Conservation (phyloP, 2,329 filamentous ascomycete genomes). For the Leptographium lundbergii region DNA sequence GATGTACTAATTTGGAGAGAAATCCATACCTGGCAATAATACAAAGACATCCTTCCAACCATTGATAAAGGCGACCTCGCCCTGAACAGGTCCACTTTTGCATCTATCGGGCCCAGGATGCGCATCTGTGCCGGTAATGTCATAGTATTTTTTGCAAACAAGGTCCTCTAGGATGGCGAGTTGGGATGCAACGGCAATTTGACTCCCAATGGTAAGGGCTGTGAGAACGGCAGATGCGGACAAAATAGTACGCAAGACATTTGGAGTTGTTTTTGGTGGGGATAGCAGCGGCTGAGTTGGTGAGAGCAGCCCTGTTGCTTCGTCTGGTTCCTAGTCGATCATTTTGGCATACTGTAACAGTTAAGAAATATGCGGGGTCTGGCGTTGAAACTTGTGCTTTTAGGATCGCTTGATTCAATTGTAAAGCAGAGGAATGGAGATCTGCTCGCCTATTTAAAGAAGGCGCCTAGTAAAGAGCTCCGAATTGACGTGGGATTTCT, state of each 20-base stretch:
- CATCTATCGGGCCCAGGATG: background rate
- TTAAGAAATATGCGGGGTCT: too few relatives aligned
- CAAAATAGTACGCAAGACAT: background rate
- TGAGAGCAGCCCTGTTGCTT: background rate
- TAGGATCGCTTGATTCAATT: background rate
- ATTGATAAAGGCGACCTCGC: background rate
- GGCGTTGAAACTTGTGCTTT: too few relatives aligned
- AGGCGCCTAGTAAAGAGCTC: too few relatives aligned
- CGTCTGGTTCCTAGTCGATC: background rate
- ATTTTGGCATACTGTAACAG: background rate
- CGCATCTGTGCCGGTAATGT: background rate
- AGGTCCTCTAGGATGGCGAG: background rate
- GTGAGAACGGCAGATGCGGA: background rate
- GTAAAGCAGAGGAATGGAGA: background rate
- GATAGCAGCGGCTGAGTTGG: background rate
- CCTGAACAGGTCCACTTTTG: background rate
- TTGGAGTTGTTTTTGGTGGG: background rate
- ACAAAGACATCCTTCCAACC: background rate
- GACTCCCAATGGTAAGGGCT: background rate
- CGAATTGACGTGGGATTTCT: too few relatives aligned
- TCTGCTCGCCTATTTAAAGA: too few relatives aligned
- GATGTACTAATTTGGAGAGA: background rate
- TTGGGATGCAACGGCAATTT: background rate
- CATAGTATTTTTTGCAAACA: background rate
- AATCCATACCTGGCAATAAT: background rate